A percentile compares a stretch with the other conserved stretches of the same genome.
phyloP scores from a whole-genome alignment of 129 eudicot species.

The Scalesia atractyloides region DNA sequence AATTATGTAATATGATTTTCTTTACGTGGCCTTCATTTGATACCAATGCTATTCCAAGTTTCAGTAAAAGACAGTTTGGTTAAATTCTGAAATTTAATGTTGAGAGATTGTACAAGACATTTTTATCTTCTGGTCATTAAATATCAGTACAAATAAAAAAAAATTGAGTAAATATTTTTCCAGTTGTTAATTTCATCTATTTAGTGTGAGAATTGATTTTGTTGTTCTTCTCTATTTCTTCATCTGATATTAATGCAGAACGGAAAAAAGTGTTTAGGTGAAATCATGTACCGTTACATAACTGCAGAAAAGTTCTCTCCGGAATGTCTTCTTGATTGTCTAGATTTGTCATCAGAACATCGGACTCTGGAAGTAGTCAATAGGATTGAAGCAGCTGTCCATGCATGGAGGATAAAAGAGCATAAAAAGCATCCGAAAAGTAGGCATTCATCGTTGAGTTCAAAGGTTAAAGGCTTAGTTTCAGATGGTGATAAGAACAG shows the following conservation, averaged over 20 bases:
- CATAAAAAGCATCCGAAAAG: conserved; percentile 54
- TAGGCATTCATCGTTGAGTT: conserved; percentile 74
- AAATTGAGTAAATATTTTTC: not conserved
- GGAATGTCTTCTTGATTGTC: conserved; percentile 89
- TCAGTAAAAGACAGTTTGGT: too few relatives aligned
- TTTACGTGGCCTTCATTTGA: too few relatives aligned
- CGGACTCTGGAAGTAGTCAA: conserved; percentile 80
- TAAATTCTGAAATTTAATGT: not conserved
- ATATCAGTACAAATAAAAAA: not conserved
- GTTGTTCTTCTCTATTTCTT: not conserved
- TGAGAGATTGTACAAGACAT: not conserved
- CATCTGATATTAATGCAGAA: conserved; percentile 48
- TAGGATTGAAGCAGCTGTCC: conserved; percentile 83
- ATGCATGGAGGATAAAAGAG: conserved; percentile 85
- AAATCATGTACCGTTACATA: conserved; percentile 78
- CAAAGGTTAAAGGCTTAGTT: conserved; percentile 80
- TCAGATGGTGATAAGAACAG: conserved; percentile 64
- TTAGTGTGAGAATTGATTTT: conserved; percentile 8
- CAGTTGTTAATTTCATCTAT: conserved; percentile 10
- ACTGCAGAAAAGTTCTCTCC: conserved; percentile 85
- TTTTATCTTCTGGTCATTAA: not conserved
- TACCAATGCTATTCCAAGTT: too few relatives aligned
- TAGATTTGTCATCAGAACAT: conserved; percentile 87
- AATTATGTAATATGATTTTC: too few relatives aligned
- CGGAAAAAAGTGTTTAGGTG: conserved; percentile 91